phyloP scores from a whole-genome alignment of 2,329 filamentous ascomycete species.

The Cladosporium sp. region DNA sequence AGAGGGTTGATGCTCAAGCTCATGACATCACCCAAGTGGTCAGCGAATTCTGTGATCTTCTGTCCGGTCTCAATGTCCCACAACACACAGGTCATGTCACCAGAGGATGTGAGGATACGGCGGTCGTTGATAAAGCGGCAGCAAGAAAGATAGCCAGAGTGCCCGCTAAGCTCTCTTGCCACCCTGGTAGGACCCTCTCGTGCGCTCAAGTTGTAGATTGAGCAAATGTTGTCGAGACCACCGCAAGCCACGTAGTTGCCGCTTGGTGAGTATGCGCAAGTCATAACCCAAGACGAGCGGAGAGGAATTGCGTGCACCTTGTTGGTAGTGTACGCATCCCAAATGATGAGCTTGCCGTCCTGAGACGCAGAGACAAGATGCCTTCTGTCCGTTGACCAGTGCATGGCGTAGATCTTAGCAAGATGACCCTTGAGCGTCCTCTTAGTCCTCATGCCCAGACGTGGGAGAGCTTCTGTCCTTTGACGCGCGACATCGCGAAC shows the following conservation, averaged over 20 bases:
- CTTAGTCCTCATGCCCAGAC: constrained; percentile 96
- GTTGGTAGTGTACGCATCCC: constrained; percentile 99
- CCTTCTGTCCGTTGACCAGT: constrained; percentile 97
- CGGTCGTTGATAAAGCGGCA: constrained; percentile 99
- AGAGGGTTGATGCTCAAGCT: constrained; percentile 99
- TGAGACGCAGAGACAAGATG: constrained; percentile 97
- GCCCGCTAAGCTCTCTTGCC: constrained; percentile 90
- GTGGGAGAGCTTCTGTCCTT: constrained; percentile 87
- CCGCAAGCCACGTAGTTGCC: constrained; percentile 98
- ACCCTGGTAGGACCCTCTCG: constrained; percentile 96
- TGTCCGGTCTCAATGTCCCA: constrained; percentile 99
- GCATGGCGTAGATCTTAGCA: constrained; percentile 99
- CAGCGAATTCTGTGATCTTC: constrained; percentile 96
- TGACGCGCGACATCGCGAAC: constrained; percentile 91
- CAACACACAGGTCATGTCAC: constrained; percentile 99
- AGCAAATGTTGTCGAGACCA: constrained; percentile 99
- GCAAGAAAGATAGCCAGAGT: constrained; percentile 96
- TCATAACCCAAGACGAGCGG: constrained; percentile 99
- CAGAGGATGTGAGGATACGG: constrained; percentile 94
- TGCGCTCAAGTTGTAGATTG: constrained; percentile 97
- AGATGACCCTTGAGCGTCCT: constrained; percentile 96
- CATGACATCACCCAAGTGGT: constrained; percentile 98
- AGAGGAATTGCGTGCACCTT: constrained; percentile 98
- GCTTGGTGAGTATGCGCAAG: constrained; percentile 96
- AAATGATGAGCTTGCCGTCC: constrained; percentile 99